A percentile compares a stretch with the other conserved stretches of the same genome.
These are phyloP conservation scores for Phytophthora sansomeana DNA, from an alignment of 352 stramenopile genomes.

Conservation along the genomic window DNA sequence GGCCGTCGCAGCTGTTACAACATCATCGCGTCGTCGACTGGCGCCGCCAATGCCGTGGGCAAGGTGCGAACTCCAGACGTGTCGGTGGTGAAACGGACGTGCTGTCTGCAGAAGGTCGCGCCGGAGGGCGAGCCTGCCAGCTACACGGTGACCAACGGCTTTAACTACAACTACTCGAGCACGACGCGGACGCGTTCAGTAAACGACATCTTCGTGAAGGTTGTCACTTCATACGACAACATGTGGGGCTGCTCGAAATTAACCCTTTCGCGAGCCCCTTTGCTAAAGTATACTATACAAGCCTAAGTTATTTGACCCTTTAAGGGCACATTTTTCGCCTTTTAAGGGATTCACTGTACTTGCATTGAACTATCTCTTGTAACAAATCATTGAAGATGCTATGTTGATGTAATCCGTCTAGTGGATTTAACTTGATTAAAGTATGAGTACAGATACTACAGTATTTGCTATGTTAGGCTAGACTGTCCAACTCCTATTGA, in stretches of 20 bases:
- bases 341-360: no score
- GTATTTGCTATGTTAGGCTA: no score
- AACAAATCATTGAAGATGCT: no score
- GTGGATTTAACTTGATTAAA: no score
- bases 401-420: no score
- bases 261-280: no score
- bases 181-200: conserved; percentile 64
- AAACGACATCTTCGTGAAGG: conserved; percentile 99
- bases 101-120: conserved; percentile 88
- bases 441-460: no score
- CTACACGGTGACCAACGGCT: conserved; percentile 98
- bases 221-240: conserved; percentile 99
- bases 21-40: conserved; percentile 98
- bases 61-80: conserved; percentile 87
- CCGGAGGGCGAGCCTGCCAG: conserved; percentile 95
- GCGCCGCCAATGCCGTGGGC: conserved; percentile 91
- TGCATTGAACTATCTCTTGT: no score
- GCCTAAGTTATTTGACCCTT: no score
- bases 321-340: no score
- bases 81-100: conserved; percentile 91
- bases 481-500: no score
- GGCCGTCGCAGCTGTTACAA: conserved; percentile 97
- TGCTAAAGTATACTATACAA: no score
- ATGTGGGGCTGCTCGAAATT: conserved; percentile 99
- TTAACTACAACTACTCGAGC: conserved; percentile 87